Base-by-base conservation (phyloP, 495 filamentous ascomycete genomes). In the Xylaria venustula region DNA sequence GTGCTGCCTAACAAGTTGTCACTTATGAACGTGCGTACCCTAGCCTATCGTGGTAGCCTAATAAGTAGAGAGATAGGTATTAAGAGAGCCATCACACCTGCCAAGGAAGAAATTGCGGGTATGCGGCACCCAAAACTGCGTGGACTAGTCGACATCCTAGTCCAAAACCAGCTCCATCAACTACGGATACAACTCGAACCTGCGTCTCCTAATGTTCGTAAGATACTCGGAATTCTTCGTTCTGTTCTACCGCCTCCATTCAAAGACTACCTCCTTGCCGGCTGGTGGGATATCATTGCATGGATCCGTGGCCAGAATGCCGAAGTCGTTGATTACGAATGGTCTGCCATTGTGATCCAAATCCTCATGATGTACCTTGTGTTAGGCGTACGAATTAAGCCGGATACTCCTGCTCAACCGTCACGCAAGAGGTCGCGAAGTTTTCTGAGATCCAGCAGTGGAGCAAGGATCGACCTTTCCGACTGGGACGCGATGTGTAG, bases 261-360 rank as follows among this genome's bases (percentile, higher is more conserved):
- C 25, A 85, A 85, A 1, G 88, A 93, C 64, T 83, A 84, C 7
- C 71, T 93, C 5, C 66, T 90, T 42, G 76, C 84, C 1, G 85
- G 81, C 6, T 95, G 90, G 90, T 92, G 88, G 87, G 85, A 90
- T 64, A 80, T 85, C 11, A 83, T 88, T 69, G 84, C 85, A 62
- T 91, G 87, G 86, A 80, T 91, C 32, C 77, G 78, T 36, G 67
- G 71, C 28, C 77, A 79, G 46, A 79, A 81, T 9, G 71, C 72
- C 7, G 69, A 75, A n/a, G 74, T 78, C 20, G 76, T 72, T 30
- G 83, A 93, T 56, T 47, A 75, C 2, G 93, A 97, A 67, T 96
- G 91, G 91, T 90, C 87, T 8, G 87, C 89, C 4, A 75, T 91
- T 49, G 84, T 90, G 5, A 79, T 94, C 47, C 81, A 88, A 3